These are phyloP conservation scores for Dothidotthia symphoricarpi DNA, from an alignment of 2,329 filamentous ascomycete species.

Conservation along the genomic window DNA sequence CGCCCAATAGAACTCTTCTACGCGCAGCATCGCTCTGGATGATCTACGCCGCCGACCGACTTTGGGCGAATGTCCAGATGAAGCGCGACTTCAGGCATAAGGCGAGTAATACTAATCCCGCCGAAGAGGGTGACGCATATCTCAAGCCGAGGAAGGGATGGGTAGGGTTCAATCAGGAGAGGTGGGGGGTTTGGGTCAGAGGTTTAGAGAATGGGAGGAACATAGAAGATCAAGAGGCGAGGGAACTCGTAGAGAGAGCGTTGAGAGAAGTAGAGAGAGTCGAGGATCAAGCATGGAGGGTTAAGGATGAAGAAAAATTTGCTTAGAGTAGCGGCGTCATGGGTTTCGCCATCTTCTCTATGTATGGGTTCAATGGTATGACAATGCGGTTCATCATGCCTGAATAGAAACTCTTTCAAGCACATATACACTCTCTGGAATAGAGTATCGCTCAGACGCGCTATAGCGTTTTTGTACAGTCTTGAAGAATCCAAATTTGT, in stretches of 20 bases:
- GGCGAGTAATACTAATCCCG: conserved; percentile 2
- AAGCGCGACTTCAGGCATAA: conserved; percentile 1
- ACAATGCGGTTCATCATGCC: no score
- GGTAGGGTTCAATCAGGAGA: conserved; percentile 2
- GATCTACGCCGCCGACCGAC: conserved; percentile 1
- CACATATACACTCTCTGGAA: no score
- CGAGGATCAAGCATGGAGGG: not conserved
- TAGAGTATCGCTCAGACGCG: no score
- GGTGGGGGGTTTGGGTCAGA: conserved; percentile 1
- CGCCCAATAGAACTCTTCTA: not conserved
- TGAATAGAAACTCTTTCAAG: no score
- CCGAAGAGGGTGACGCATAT: not conserved
- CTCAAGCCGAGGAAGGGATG: not conserved
- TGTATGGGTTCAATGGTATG: no score
- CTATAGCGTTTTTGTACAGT: no score
- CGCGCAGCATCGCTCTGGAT: conserved; percentile 1
- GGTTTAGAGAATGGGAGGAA: not conserved
- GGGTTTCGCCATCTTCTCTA: no score
- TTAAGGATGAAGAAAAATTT: no score
- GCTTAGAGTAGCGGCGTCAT: no score
- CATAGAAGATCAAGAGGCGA: not conserved
- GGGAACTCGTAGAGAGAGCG: not conserved
- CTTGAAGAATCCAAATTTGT: no score
- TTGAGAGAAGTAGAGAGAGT: conserved; percentile 1
- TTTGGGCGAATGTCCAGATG: conserved; percentile 1